phyloP scores from a whole-genome alignment of 805 yeast genomes.

The Suhomyces emberorum region DNA sequence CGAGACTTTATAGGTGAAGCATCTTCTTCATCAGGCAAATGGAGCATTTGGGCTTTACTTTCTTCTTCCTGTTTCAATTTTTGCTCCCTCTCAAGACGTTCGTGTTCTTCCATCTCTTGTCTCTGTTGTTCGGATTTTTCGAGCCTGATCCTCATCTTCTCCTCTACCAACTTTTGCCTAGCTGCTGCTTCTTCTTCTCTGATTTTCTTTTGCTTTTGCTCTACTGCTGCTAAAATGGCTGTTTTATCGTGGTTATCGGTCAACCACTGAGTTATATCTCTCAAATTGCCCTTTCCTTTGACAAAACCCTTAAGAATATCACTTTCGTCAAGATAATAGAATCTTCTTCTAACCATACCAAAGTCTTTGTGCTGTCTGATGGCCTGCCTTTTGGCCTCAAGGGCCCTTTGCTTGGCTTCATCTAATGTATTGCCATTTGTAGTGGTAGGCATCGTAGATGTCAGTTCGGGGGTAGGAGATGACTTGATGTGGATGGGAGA shows the following conservation, averaged over 20 bases:
- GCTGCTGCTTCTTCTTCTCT: slow-evolving; percentile 9
- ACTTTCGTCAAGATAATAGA: slow-evolving; percentile 38
- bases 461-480: slow-evolving; percentile 21
- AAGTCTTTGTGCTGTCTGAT: slow-evolving; percentile 38
- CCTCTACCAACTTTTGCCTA: slow-evolving; percentile 10
- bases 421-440: slow-evolving; percentile 5
- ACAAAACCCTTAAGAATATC: slow-evolving; percentile 42
- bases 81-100: slow-evolving; percentile 6
- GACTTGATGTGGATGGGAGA: slow-evolving; percentile 34
- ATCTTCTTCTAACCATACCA: slow-evolving; percentile 33
- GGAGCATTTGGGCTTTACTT: background rate
- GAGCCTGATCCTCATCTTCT: slow-evolving; percentile 15
- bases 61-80: slow-evolving; percentile 1
- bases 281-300: slow-evolving; percentile 40
- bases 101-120: slow-evolving; percentile 7
- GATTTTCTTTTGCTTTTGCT: slow-evolving; percentile 11
- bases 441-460: no score
- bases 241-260: slow-evolving; percentile 30
- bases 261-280: slow-evolving; percentile 38
- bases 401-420: slow-evolving; percentile 14
- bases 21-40: slow-evolving; percentile 29
- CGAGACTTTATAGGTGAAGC: slow-evolving; percentile 34
- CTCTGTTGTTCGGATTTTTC: slow-evolving; percentile 5
- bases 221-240: slow-evolving; percentile 19
- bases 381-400: slow-evolving; percentile 36